These are phyloP conservation scores for Dunaliella primolecta DNA, from an alignment of 139 green algal genomes.

Conservation along the genomic window DNA sequence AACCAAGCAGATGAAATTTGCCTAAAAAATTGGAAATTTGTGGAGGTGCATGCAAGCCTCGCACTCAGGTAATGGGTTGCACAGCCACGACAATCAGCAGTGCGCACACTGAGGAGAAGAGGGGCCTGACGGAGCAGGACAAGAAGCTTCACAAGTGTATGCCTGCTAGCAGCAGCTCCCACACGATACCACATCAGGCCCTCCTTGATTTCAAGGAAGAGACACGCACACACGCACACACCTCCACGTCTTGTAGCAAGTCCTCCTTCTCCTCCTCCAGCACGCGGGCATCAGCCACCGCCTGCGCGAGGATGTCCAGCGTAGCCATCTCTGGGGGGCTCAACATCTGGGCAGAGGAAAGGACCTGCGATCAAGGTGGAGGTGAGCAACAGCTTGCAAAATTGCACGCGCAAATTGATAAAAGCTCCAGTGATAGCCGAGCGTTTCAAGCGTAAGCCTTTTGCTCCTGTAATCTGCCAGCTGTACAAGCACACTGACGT, in stretches of 20 bases:
- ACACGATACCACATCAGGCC: too few relatives aligned
- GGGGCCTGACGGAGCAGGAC: background rate
- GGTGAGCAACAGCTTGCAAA: too few relatives aligned
- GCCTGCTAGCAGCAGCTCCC: too few relatives aligned
- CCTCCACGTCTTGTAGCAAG: conserved; percentile 9
- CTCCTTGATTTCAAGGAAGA: too few relatives aligned
- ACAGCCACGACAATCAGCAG: background rate
- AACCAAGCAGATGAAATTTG: too few relatives aligned
- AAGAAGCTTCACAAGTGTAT: too few relatives aligned
- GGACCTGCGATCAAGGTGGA: background rate
- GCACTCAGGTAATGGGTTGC: background rate
- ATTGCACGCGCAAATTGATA: too few relatives aligned
- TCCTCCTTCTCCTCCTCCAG: conserved; percentile 9
- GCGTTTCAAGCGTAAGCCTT: too few relatives aligned
- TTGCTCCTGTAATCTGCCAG: too few relatives aligned
- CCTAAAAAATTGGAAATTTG: too few relatives aligned
- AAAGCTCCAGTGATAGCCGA: too few relatives aligned
- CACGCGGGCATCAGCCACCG: background rate
- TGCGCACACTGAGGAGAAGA: background rate
- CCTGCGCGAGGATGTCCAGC: background rate
- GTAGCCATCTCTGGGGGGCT: background rate
- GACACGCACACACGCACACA: conserved; percentile 5
- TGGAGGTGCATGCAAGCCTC: background rate
- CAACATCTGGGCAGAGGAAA: conserved; percentile 2
- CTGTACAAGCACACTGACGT: too few relatives aligned